Percentiles rank a stretch among this genome's conserved stretches.
Conservation (phyloP, 2,329 filamentous ascomycete genomes). For the Colletotrichum simmondsii region DNA sequence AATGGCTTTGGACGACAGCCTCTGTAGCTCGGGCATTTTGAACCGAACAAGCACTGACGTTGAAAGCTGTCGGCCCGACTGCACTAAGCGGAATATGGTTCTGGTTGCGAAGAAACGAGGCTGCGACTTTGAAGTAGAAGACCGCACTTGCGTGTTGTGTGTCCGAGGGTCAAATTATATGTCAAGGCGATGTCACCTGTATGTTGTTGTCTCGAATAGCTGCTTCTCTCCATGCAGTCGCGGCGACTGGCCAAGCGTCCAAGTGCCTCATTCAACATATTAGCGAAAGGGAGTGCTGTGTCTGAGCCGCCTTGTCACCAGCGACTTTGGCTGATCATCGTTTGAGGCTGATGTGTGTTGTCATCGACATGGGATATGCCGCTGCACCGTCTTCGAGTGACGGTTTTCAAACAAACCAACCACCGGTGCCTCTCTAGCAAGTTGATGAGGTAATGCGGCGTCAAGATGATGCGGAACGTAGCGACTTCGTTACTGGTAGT, state of each 20-base stretch:
- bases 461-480: neutral
- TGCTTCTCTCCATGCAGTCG: neutral
- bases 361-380: neutral
- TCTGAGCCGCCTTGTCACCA: neutral
- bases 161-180: neutral
- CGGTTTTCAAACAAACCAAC: neutral
- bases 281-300: neutral
- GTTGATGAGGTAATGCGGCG: neutral
- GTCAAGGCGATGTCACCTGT: neutral
- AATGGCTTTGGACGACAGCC: neutral
- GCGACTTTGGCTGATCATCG: neutral
- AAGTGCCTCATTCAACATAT: neutral
- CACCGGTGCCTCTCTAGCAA: neutral
- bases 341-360: neutral
- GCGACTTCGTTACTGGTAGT: neutral
- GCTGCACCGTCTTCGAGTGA: neutral
- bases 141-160: neutral
- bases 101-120: slow-evolving; percentile 7
- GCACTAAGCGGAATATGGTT: slow-evolving; percentile 18
- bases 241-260: neutral
- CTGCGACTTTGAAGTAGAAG: neutral
- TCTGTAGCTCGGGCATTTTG: neutral
- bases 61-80: neutral
- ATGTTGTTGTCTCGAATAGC: neutral
- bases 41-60: neutral